Percentiles rank a stretch among this genome's conserved stretches.
These are phyloP conservation scores for Tilletiaria anomala DNA, from an alignment of 1,284 basidiomycete genomes.

Conservation along the genomic window DNA sequence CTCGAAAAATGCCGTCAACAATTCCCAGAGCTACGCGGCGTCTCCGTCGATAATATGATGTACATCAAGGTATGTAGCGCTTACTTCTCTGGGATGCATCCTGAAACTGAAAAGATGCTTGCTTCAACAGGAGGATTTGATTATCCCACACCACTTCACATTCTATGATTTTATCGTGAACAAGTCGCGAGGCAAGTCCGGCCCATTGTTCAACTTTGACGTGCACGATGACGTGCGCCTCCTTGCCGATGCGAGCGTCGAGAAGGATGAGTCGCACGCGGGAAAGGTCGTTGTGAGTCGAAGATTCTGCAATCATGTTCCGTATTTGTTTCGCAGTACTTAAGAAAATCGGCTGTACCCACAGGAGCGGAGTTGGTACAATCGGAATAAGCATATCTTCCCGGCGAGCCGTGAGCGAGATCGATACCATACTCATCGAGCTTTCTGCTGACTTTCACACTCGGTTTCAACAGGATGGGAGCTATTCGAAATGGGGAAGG, in stretches of 20 bases:
- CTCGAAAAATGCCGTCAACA: conserved; percentile 83
- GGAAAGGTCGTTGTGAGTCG: conserved; percentile 99
- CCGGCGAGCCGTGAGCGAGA: conserved; percentile 49
- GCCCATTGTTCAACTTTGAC: conserved; percentile 95
- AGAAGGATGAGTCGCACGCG: conserved; percentile 97
- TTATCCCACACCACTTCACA: conserved; percentile 63
- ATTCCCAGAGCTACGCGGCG: conserved; percentile 74
- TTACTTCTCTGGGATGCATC: neutral
- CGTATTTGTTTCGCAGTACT: neutral
- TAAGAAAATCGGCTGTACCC: too few species aligned
- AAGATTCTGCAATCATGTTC: conserved; percentile 36
- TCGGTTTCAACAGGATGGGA: conserved; percentile 16
- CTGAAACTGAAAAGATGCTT: too few species aligned
- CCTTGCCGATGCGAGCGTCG: conserved; percentile 82
- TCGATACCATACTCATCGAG: neutral
- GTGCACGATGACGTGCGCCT: conserved; percentile 95
- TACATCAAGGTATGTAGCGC: conserved; percentile 77
- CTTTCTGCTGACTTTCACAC: neutral
- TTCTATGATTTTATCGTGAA: conserved; percentile 98
- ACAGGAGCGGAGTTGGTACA: conserved; percentile 81
- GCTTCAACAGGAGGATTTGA: conserved; percentile 19
- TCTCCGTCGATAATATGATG: conserved; percentile 91
- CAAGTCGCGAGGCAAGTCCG: conserved; percentile 94
- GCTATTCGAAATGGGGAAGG: conserved; percentile 25
- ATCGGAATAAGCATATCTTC: conserved; percentile 93